Percentiles rank a stretch among this genome's conserved stretches.
These are phyloP conservation scores for Aspergillus piperis DNA, from an alignment of 2,329 filamentous ascomycete genomes.

Conservation along the genomic window DNA sequence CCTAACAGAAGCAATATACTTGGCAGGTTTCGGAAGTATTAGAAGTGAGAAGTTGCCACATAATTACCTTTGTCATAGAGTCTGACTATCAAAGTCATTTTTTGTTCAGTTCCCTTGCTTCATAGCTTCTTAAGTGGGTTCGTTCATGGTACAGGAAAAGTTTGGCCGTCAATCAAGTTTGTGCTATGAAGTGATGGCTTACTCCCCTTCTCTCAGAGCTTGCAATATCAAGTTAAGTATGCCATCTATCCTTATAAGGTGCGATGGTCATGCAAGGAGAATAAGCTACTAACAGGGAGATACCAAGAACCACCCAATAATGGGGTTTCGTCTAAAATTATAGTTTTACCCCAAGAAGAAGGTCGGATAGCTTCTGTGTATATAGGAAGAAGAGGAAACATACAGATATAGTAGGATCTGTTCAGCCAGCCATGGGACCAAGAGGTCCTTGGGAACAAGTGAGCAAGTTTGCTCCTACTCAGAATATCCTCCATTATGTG, in stretches of 20 bases:
- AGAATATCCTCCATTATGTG: too few species aligned
- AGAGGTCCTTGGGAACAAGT: too few species aligned
- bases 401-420: too few species aligned
- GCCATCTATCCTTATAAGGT: neutral
- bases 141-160: neutral
- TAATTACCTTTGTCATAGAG: neutral
- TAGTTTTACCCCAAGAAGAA: neutral
- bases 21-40: constrained; percentile 1
- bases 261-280: constrained; percentile 17
- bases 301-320: neutral
- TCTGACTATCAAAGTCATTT: neutral
- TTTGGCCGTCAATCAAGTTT: neutral
- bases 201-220: neutral
- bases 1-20: neutral
- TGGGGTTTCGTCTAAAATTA: constrained; percentile 1
- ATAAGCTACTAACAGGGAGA: constrained; percentile 6
- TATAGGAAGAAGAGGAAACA: too few species aligned
- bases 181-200: neutral
- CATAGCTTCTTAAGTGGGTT: constrained; percentile 7
- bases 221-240: neutral
- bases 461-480: too few species aligned
- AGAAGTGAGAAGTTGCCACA: constrained; percentile 2
- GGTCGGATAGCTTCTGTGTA: too few species aligned
- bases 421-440: too few species aligned
- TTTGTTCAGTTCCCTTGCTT: constrained; percentile 12